Evolutionary conservation across 148 eudicot species (phyloP).

Genomic region (Mesembryanthemum crystallinum): DNA sequence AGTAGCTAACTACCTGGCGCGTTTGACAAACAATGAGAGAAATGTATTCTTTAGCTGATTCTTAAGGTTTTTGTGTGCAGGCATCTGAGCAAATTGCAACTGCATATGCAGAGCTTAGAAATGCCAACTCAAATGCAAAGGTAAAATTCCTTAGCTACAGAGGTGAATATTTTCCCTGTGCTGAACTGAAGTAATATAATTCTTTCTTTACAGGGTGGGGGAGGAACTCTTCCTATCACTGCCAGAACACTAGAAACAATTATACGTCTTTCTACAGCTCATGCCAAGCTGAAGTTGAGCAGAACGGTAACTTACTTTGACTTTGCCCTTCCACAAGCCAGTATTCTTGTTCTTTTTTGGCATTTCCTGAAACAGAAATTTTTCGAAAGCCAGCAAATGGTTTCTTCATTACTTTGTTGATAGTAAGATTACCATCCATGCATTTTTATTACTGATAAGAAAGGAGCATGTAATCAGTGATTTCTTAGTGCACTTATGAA

Average conservation of each 20-base stretch:
- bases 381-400: neutral
- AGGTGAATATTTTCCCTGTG: neutral
- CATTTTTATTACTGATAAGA: neutral
- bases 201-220: constrained; percentile 53
- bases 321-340: neutral
- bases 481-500: neutral
- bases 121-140: constrained; percentile 80
- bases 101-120: constrained; percentile 95
- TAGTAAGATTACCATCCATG: neutral
- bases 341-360: neutral
- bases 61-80: constrained; percentile 41
- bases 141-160: constrained; percentile 27
- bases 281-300: constrained; percentile 91
- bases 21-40: neutral
- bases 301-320: constrained; percentile 55
- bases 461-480: neutral
- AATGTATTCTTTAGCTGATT: constrained; percentile 14
- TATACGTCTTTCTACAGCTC: constrained; percentile 94
- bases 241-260: constrained; percentile 98
- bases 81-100: constrained; percentile 94
- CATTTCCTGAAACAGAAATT: neutral
- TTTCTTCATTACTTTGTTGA: neutral
- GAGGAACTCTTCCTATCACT: constrained; percentile 97
- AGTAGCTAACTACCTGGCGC: neutral
- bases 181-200: neutral